These are phyloP conservation scores for Cenchrus americanus DNA, from an alignment of 176 grass and related monocot genomes.

Conservation along the genomic window DNA sequence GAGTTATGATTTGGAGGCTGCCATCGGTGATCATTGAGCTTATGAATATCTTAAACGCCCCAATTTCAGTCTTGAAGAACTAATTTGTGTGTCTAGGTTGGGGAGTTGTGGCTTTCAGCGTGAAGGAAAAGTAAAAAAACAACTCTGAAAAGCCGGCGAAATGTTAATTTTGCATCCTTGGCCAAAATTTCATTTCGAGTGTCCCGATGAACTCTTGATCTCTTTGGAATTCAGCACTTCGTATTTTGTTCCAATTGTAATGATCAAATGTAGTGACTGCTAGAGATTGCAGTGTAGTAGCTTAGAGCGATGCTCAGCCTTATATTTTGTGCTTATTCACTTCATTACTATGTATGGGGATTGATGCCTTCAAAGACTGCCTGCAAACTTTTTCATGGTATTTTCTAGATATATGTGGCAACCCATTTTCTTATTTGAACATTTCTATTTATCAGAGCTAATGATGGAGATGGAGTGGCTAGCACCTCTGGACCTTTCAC, in stretches of 20 bases:
- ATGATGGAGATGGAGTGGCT: constrained; percentile 44
- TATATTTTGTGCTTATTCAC: constrained; percentile 12
- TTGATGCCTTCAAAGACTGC: neutral
- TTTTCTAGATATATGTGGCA: neutral
- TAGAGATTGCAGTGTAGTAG: constrained; percentile 23
- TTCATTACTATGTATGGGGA: neutral
- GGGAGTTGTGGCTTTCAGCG: constrained; percentile 20
- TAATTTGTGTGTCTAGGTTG: neutral
- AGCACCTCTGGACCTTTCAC: constrained; percentile 52
- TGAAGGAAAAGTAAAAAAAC: neutral
- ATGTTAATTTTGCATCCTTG: neutral
- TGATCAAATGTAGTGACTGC: neutral
- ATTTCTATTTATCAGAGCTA: constrained; percentile 43
- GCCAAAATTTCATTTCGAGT: neutral
- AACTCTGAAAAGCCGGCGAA: neutral
- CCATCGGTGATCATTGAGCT: neutral
- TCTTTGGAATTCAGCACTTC: neutral
- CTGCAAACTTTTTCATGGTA: constrained; percentile 1
- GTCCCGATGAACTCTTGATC: neutral
- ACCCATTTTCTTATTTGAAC: constrained; percentile 5
- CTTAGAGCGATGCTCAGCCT: neutral
- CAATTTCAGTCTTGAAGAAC: neutral
- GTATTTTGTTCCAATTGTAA: neutral
- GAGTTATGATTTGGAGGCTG: neutral
- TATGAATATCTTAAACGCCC: neutral